Conservation (phyloP, 331 rosid species). For the Stylosanthes scabra region DNA sequence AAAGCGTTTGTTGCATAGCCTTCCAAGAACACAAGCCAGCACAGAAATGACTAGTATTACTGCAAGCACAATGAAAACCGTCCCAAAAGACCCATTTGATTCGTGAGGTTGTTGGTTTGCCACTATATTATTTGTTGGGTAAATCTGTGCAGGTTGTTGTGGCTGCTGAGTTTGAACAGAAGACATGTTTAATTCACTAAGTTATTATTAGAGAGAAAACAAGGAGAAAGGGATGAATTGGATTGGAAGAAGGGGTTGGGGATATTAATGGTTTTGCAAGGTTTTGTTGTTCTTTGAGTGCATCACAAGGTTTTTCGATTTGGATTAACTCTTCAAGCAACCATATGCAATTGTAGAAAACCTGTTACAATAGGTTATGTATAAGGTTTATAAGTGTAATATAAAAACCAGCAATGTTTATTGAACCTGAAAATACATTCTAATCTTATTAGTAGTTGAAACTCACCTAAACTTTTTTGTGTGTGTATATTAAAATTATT, state of each 20-base stretch:
- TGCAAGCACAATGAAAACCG: constrained; percentile 88
- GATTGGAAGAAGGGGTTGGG: constrained; percentile 5
- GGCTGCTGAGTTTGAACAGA: constrained; percentile 62
- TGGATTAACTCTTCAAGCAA: constrained; percentile 52
- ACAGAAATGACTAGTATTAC: constrained; percentile 71
- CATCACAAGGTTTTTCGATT: constrained; percentile 41
- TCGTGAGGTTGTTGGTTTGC: constrained; percentile 59
- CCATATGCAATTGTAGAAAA: constrained; percentile 48
- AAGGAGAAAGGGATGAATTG: constrained; percentile 1
- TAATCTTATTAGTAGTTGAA: no score
- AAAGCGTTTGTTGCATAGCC: constrained; percentile 68
- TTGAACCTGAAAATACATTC: no score
- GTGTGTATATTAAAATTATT: no score
- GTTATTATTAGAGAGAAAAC: not conserved
- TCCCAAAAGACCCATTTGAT: constrained; percentile 80
- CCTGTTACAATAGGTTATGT: constrained; percentile 44
- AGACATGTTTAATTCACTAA: constrained; percentile 50
- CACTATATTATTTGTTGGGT: constrained; percentile 45
- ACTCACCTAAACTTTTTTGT: no score
- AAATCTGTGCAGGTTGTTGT: constrained; percentile 61
- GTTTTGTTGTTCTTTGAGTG: constrained; percentile 68
- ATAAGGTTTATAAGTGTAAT: not conserved
- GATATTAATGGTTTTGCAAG: constrained; percentile 30
- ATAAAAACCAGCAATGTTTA: no score
- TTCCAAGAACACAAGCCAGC: constrained; percentile 78